These are phyloP conservation scores for Stylonectria norvegica DNA, from an alignment of 2,329 filamentous ascomycete genomes.

Conservation along the genomic window DNA sequence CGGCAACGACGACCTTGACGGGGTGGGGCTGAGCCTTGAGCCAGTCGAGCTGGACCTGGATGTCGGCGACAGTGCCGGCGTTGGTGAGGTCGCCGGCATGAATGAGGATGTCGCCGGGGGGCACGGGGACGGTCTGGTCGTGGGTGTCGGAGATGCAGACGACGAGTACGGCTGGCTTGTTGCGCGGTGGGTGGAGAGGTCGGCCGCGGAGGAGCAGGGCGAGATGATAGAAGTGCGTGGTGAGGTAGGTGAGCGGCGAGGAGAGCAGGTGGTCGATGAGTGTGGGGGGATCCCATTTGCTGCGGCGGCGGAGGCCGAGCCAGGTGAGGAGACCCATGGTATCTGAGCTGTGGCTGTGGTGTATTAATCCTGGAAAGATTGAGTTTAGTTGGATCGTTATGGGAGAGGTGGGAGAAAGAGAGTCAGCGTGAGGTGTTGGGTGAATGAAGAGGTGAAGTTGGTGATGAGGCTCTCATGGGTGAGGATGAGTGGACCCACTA, in stretches of 20 bases:
- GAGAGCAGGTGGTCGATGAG: slow-evolving; percentile 61
- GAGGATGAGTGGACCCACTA: neutral
- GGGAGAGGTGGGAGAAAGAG: neutral
- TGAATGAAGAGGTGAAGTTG: neutral
- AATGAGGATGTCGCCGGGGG: slow-evolving; percentile 78
- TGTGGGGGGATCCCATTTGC: slow-evolving; percentile 48
- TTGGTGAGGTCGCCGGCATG: slow-evolving; percentile 86
- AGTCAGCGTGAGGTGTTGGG: neutral
- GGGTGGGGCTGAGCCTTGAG: slow-evolving; percentile 67
- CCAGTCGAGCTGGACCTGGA: slow-evolving; percentile 86
- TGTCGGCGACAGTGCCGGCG: slow-evolving; percentile 64
- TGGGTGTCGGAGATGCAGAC: slow-evolving; percentile 93
- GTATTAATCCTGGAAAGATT: too few relatives aligned
- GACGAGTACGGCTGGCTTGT: slow-evolving; percentile 61
- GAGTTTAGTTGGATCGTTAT: too few relatives aligned
- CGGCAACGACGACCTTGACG: slow-evolving; percentile 78
- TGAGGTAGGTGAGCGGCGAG: slow-evolving; percentile 64
- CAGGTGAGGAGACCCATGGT: slow-evolving; percentile 45
- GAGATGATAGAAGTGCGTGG: slow-evolving; percentile 60
- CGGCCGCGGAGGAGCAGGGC: slow-evolving; percentile 65
- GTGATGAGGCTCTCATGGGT: neutral
- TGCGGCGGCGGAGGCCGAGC: slow-evolving; percentile 47
- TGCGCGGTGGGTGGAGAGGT: slow-evolving; percentile 56
- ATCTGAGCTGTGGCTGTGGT: too few relatives aligned
- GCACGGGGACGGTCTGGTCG: slow-evolving; percentile 58